Conservation (phyloP, 192 early-diverging fungal genomes). For the Podochytrium sp. region DNA sequence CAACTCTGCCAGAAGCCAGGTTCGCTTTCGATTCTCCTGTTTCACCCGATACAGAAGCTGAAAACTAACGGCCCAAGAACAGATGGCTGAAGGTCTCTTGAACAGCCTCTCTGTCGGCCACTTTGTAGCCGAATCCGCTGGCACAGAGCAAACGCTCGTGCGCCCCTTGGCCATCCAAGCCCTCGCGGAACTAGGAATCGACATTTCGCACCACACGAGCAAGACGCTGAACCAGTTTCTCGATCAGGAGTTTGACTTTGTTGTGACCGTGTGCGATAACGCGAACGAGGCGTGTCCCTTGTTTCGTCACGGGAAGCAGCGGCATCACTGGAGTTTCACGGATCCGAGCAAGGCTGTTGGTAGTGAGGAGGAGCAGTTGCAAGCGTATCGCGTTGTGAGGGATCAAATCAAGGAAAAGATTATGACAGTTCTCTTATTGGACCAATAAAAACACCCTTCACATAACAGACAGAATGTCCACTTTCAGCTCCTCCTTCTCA, state of each 20-base stretch:
- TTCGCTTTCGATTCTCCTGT: neutral
- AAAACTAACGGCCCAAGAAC: neutral
- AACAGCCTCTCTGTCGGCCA: constrained; percentile 1
- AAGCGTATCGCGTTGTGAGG: constrained; percentile 19
- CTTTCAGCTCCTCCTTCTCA: constrained; percentile 41
- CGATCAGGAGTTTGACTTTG: constrained; percentile 33
- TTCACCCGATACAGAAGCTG: neutral
- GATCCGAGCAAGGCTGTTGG: constrained; percentile 38
- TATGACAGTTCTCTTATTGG: constrained; percentile 18
- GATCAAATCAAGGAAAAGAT: constrained; percentile 37
- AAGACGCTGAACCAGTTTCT: constrained; percentile 38
- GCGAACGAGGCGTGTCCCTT: constrained; percentile 42
- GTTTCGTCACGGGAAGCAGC: constrained; percentile 22
- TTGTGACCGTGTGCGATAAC: constrained; percentile 40
- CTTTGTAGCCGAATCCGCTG: constrained; percentile 31
- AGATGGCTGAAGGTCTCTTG: constrained; percentile 38
- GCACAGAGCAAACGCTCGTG: constrained; percentile 37
- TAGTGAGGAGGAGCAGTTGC: constrained; percentile 38
- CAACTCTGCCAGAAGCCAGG: constrained; percentile 40
- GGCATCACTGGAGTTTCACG: constrained; percentile 41
- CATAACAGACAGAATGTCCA: neutral
- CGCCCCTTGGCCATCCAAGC: constrained; percentile 34
- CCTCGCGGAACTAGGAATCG: constrained; percentile 32
- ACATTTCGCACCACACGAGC: constrained; percentile 34
- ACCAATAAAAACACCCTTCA: neutral